A percentile compares a stretch with the other conserved stretches of the same genome.
Conservation (phyloP, 208 protist species). For the Trypanosoma rangeli region DNA sequence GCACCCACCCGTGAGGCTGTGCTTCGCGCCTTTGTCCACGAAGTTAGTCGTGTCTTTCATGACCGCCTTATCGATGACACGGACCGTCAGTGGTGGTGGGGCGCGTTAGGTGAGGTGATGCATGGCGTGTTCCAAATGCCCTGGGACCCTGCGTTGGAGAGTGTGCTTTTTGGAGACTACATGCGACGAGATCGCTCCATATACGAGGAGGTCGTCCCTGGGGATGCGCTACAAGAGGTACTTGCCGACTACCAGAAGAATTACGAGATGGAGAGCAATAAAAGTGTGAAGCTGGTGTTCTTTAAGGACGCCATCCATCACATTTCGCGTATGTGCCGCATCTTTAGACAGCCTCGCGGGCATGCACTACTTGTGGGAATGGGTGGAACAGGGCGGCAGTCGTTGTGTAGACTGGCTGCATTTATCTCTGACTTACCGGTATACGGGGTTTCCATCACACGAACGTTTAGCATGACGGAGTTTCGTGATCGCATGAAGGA, state of each 20-base stretch:
- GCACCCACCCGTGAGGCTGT: slow-evolving; percentile 54
- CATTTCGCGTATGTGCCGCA: slow-evolving; percentile 94
- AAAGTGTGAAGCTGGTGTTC: slow-evolving; percentile 95
- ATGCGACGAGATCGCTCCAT: slow-evolving; percentile 88
- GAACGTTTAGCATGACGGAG: slow-evolving; percentile 92
- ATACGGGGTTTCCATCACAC: slow-evolving; percentile 90
- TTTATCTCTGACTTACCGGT: slow-evolving; percentile 92
- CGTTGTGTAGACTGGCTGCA: slow-evolving; percentile 93
- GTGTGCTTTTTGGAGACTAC: slow-evolving; percentile 91
- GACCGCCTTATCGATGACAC: slow-evolving; percentile 94
- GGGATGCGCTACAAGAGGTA: slow-evolving; percentile 50
- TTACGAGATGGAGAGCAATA: slow-evolving; percentile 93
- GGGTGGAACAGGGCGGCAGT: slow-evolving; percentile 96
- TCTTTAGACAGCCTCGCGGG: slow-evolving; percentile 96
- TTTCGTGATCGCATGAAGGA: slow-evolving; percentile 94
- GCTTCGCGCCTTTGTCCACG: slow-evolving; percentile 93
- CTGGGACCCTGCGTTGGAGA: slow-evolving; percentile 64
- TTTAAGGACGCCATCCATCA: slow-evolving; percentile 97
- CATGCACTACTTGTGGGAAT: slow-evolving; percentile 97
- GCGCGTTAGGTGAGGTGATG: slow-evolving; percentile 58
- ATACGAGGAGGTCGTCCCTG: slow-evolving; percentile 74
- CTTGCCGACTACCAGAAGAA: slow-evolving; percentile 88
- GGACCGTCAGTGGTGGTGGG: slow-evolving; percentile 94
- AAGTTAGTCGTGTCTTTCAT: slow-evolving; percentile 95
- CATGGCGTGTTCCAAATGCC: slow-evolving; percentile 51